Evolutionary conservation across 2,329 filamentous ascomycete species (phyloP).

Genomic region (Penicillium sp.): DNA sequence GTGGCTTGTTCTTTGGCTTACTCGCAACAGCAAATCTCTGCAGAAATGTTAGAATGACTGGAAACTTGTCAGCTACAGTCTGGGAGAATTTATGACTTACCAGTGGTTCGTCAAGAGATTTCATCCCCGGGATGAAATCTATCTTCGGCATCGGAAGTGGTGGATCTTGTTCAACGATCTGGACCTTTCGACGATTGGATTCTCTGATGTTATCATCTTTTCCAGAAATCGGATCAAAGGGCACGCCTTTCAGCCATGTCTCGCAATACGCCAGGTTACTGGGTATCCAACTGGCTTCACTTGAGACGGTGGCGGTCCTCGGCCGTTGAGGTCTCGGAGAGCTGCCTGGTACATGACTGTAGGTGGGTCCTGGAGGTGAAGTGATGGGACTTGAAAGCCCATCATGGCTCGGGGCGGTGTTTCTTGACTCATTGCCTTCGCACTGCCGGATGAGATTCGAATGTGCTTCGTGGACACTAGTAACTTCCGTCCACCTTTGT

Average conservation of each 20-base stretch:
- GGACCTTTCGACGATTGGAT: conserved; percentile 35
- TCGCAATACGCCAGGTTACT: conserved; percentile 40
- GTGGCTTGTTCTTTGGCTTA: conserved; percentile 41
- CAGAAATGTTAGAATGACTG: background rate
- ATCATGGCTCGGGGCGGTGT: conserved; percentile 9
- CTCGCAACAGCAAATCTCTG: conserved; percentile 38
- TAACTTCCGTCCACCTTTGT: conserved; percentile 18
- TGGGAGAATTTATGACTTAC: conserved; percentile 16
- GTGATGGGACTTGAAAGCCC: conserved; percentile 7
- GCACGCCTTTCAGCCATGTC: conserved; percentile 40
- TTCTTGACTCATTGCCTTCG: conserved; percentile 17
- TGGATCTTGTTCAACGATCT: conserved; percentile 39
- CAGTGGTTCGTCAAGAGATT: conserved; percentile 24
- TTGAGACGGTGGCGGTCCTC: conserved; percentile 37
- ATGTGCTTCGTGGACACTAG: conserved; percentile 36
- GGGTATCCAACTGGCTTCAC: conserved; percentile 39
- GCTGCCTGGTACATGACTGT: conserved; percentile 7
- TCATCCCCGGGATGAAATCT: conserved; percentile 17
- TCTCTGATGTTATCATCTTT: conserved; percentile 28
- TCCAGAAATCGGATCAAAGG: conserved; percentile 28
- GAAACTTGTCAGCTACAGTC: conserved; percentile 2
- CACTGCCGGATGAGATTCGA: conserved; percentile 33
- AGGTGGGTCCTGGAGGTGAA: conserved; percentile 3
- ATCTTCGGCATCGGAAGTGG: conserved; percentile 22
- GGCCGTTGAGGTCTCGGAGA: conserved; percentile 30